Percentiles rank a stretch among this genome's conserved stretches.
Conservation (phyloP, 208 protist species). For the Leishmania lainsoni region DNA sequence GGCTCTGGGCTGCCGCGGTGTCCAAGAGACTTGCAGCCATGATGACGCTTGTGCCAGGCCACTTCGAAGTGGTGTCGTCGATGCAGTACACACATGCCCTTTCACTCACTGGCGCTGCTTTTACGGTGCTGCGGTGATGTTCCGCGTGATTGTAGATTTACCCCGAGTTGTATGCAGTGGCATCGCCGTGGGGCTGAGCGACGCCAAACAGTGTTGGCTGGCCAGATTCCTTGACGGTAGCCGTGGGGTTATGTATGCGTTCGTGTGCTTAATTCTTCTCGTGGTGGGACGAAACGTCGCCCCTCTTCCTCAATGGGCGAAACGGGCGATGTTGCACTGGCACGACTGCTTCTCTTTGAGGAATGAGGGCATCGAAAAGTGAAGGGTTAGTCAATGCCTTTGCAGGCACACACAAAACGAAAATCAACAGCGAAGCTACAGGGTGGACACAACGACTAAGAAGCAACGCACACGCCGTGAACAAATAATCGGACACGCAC, state of each 20-base stretch:
- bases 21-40: background rate
- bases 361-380: background rate
- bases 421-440: background rate
- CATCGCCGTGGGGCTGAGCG: no score
- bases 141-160: background rate
- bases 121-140: no score
- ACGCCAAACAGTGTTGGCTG: no score
- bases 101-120: background rate
- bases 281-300: no score
- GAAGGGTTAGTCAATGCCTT: background rate
- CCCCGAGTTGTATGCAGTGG: no score
- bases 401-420: background rate
- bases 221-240: no score
- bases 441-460: background rate
- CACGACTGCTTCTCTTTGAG: background rate
- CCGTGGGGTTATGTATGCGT: no score
- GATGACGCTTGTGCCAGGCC: background rate
- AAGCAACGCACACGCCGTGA: background rate
- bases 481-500: background rate
- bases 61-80: background rate
- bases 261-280: no score
- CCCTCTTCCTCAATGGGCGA: no score
- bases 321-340: background rate
- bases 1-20: background rate
- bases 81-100: background rate